Percentiles rank a stretch among this genome's conserved stretches.
Conservation (phyloP, 1,284 basidiomycete genomes). For the Puccinia brachypodii region DNA sequence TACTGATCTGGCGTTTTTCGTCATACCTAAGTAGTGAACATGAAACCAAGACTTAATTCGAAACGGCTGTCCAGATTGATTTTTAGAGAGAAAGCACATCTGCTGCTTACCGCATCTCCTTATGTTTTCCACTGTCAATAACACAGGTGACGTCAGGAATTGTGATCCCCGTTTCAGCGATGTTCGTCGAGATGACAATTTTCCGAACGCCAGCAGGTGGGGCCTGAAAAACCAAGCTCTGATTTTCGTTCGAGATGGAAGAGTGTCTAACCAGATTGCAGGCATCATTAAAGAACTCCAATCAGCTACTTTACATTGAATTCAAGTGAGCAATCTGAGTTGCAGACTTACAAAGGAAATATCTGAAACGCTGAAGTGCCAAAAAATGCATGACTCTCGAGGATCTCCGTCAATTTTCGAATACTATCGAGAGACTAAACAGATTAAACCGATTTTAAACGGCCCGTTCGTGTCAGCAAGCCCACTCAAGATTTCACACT, state of each 20-base stretch:
- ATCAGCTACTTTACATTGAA: constrained; percentile 84
- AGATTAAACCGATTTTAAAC: not conserved
- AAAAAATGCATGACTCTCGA: constrained; percentile 75
- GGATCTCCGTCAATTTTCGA: constrained; percentile 77
- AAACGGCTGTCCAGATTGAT: not conserved
- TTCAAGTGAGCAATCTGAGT: constrained; percentile 56
- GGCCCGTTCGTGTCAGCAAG: not conserved
- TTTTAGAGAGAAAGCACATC: constrained; percentile 5
- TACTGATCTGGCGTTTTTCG: constrained; percentile 93
- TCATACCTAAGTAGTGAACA: constrained; percentile 68
- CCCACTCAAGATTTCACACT: constrained; percentile 56
- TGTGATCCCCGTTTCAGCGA: constrained; percentile 91
- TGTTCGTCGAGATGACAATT: constrained; percentile 62
- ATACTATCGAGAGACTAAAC: constrained; percentile 66
- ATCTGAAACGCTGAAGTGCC: constrained; percentile 72
- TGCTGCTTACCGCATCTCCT: constrained; percentile 69
- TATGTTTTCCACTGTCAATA: constrained; percentile 91
- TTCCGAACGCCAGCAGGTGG: constrained; percentile 58
- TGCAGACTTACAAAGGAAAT: constrained; percentile 70
- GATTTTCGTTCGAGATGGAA: constrained; percentile 56
- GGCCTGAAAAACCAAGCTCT: constrained; percentile 55
- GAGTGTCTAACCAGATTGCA: constrained; percentile 52
- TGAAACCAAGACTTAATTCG: not conserved
- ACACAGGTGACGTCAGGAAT: constrained; percentile 98
- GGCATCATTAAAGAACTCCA: not conserved